These are phyloP conservation scores for Anastatica hierochuntica DNA, from an alignment of 345 rosid species.

Conservation along the genomic window DNA sequence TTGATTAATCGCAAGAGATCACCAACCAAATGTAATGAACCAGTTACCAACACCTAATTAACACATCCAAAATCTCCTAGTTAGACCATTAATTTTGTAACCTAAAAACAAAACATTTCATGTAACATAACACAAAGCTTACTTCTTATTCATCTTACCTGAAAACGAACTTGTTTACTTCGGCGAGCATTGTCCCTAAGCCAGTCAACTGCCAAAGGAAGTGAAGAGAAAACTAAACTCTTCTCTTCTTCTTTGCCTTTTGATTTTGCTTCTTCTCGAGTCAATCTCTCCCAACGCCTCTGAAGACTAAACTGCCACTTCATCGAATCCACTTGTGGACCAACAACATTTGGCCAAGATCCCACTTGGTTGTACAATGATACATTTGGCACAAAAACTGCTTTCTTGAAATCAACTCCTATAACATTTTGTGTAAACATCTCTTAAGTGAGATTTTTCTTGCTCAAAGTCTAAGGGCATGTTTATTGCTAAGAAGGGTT, in stretches of 20 bases:
- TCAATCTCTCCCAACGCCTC: constrained; percentile 69
- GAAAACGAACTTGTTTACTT: constrained; percentile 48
- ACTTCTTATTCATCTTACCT: constrained; percentile 36
- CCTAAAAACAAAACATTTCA: not conserved
- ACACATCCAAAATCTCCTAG: not conserved
- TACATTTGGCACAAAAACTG: constrained; percentile 76
- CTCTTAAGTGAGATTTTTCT: not conserved
- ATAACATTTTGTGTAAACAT: constrained; percentile 9
- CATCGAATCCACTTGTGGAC: constrained; percentile 40
- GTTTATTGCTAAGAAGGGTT: no score
- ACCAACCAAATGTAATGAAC: constrained; percentile 89
- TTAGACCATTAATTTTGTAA: constrained; percentile 1
- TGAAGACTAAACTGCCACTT: constrained; percentile 79
- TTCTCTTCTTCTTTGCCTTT: constrained; percentile 39
- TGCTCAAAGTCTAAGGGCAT: not conserved
- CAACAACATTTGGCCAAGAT: constrained; percentile 28
- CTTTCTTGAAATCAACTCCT: constrained; percentile 83
- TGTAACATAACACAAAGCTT: not conserved
- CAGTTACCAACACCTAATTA: constrained; percentile 87
- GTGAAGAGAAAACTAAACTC: constrained; percentile 72
- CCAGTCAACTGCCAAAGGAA: constrained; percentile 85
- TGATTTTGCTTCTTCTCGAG: constrained; percentile 23
- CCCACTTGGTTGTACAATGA: constrained; percentile 83
- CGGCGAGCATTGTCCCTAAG: constrained; percentile 56
- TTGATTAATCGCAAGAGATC: constrained; percentile 70